These are phyloP conservation scores for Linnemannia hyalina DNA, from an alignment of 192 early-diverging fungal genomes.

Conservation along the genomic window DNA sequence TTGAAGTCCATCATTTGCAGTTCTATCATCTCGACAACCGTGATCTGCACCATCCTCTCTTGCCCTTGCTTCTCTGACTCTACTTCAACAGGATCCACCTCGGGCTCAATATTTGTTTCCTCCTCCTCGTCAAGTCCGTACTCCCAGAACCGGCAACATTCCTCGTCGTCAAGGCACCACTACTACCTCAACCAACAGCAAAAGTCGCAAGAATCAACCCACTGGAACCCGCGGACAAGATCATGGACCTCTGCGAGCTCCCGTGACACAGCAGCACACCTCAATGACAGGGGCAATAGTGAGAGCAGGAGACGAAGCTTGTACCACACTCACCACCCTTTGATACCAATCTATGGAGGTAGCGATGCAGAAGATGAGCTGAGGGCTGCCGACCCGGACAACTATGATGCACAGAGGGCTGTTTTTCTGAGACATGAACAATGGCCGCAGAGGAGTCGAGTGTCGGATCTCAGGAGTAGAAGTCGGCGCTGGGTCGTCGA, in stretches of 20 bases:
- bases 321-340: not conserved
- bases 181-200: not conserved
- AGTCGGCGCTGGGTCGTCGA: not conserved
- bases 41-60: conserved; percentile 31
- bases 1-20: conserved; percentile 32
- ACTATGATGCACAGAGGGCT: not conserved
- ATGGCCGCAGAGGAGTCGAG: not conserved
- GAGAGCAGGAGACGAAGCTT: not conserved
- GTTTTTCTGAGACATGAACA: not conserved
- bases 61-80: conserved; percentile 6
- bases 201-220: not conserved
- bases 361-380: not conserved
- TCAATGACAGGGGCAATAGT: not conserved
- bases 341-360: not conserved
- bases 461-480: not conserved
- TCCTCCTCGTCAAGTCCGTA: not conserved
- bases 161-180: not conserved
- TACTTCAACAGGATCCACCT: not conserved
- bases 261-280: not conserved
- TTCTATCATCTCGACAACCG: conserved; percentile 37
- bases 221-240: not conserved
- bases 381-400: not conserved
- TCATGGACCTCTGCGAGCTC: not conserved
- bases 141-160: not conserved
- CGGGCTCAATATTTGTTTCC: not conserved